A percentile compares a stretch with the other conserved stretches of the same genome.
Conservation (phyloP, 2,329 filamentous ascomycete species). For the Daldinia sp. region DNA sequence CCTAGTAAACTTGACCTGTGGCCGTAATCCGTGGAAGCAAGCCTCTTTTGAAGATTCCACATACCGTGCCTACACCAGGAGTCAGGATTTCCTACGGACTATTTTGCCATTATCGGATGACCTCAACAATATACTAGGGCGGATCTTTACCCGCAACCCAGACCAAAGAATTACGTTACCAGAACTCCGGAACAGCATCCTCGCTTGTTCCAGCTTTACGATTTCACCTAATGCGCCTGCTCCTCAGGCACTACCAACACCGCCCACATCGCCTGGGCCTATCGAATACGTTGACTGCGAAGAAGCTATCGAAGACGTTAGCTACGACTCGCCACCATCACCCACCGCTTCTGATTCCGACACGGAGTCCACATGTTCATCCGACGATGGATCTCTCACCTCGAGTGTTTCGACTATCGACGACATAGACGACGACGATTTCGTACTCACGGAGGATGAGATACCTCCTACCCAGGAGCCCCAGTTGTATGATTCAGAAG, state of each 20-base stretch:
- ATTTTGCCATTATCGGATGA: conserved; percentile 92
- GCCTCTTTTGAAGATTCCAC: conserved; percentile 93
- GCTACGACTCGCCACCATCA: conserved; percentile 56
- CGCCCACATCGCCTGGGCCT: conserved; percentile 55
- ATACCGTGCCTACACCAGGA: conserved; percentile 88
- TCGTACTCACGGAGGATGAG: conserved; percentile 54
- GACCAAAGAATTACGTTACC: conserved; percentile 81
- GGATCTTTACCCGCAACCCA: conserved; percentile 88
- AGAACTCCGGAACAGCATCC: conserved; percentile 80
- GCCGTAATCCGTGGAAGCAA: conserved; percentile 98
- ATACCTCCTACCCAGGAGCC: conserved; percentile 50
- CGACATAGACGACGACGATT: conserved; percentile 59
- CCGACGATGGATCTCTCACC: conserved; percentile 64
- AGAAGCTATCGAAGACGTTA: conserved; percentile 56
- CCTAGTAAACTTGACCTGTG: conserved; percentile 95
- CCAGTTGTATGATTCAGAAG: conserved; percentile 58
- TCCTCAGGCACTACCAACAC: conserved; percentile 49
- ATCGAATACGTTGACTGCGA: conserved; percentile 59
- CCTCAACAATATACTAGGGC: conserved; percentile 84
- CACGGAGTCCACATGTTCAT: conserved; percentile 55
- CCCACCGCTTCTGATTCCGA: conserved; percentile 57
- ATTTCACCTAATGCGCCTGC: conserved; percentile 49
- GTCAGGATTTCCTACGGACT: conserved; percentile 85
- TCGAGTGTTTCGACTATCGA: conserved; percentile 63
- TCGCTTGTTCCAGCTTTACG: conserved; percentile 79